A percentile compares a stretch with the other conserved stretches of the same genome.
phyloP scores from a whole-genome alignment of 805 yeast genomes.

The Helenozyma rhizophorensis region DNA sequence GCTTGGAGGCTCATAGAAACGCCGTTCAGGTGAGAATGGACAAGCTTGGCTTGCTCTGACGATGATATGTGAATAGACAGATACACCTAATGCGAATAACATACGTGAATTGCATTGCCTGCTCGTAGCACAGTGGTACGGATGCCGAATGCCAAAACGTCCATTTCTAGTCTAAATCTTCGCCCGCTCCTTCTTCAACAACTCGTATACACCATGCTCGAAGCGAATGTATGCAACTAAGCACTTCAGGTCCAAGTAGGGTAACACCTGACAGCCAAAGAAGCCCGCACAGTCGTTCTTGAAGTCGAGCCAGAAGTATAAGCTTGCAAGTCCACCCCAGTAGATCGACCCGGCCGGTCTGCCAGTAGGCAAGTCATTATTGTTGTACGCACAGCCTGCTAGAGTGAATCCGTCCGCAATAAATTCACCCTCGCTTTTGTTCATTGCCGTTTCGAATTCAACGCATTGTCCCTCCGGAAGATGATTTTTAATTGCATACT shows the following conservation, averaged over 20 bases:
- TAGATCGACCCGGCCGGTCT: slow-evolving; percentile 31
- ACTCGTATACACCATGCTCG: slow-evolving; percentile 11
- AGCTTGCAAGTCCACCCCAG: slow-evolving; percentile 40
- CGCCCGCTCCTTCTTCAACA: neutral
- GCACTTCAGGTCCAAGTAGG: slow-evolving; percentile 23
- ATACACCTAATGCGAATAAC: neutral
- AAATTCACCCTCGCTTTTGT: slow-evolving; percentile 1
- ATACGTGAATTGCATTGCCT: neutral
- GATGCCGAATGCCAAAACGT: too few relatives aligned
- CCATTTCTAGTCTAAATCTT: slow-evolving; percentile 1
- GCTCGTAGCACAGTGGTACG: too few relatives aligned
- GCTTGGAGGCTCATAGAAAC: slow-evolving; percentile 94
- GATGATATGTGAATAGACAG: neutral
- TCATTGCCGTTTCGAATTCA: slow-evolving; percentile 17
- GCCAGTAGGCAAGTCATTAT: slow-evolving; percentile 26
- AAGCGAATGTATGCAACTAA: slow-evolving; percentile 10
- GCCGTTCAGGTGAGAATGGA: slow-evolving; percentile 95
- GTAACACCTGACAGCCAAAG: slow-evolving; percentile 37
- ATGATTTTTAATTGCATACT: slow-evolving; percentile 29
- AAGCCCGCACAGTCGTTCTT: slow-evolving; percentile 35
- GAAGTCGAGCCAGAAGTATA: slow-evolving; percentile 38
- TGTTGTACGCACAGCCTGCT: slow-evolving; percentile 27
- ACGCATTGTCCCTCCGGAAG: slow-evolving; percentile 22
- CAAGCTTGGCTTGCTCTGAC: slow-evolving; percentile 55
- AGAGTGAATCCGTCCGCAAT: slow-evolving; percentile 29